phyloP scores from a whole-genome alignment of 1,284 basidiomycete genomes.

The Sanghuangporus baumii region DNA sequence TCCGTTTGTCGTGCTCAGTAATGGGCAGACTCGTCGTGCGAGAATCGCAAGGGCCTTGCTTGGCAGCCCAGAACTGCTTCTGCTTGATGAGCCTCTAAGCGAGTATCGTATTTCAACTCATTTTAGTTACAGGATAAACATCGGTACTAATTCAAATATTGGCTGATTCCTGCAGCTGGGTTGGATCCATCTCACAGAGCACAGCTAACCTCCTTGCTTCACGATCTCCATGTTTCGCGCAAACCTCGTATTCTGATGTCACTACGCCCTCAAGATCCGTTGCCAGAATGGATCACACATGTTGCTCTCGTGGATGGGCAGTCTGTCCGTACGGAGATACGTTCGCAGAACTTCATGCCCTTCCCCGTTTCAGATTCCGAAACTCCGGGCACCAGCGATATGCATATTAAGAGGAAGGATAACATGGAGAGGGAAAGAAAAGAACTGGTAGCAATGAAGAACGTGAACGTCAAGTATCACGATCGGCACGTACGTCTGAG shows the following conservation, averaged over 20 bases:
- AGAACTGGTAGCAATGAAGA: constrained; percentile 54
- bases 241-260: constrained; percentile 71
- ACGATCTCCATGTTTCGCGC: constrained; percentile 46
- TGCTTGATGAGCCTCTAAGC: constrained; percentile 86
- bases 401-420: neutral
- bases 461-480: constrained; percentile 71
- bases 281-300: constrained; percentile 83
- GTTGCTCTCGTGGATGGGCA: constrained; percentile 55
- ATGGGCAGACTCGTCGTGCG: constrained; percentile 88
- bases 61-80: constrained; percentile 59
- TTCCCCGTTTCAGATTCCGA: neutral
- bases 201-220: constrained; percentile 53
- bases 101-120: constrained; percentile 23
- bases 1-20: constrained; percentile 79
- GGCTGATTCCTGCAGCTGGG: constrained; percentile 48
- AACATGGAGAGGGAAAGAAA: constrained; percentile 21
- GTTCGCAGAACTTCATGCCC: constrained; percentile 25
- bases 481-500: constrained; percentile 44
- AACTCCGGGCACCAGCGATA: neutral
- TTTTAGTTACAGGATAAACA: no score
- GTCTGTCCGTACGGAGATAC: constrained; percentile 38
- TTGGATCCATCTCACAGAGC: constrained; percentile 59
- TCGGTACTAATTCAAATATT: neutral
- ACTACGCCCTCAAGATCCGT: constrained; percentile 70
- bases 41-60: constrained; percentile 80